These are phyloP conservation scores for Hypoxylon sp. DNA, from an alignment of 2,329 filamentous ascomycete species.

Conservation along the genomic window DNA sequence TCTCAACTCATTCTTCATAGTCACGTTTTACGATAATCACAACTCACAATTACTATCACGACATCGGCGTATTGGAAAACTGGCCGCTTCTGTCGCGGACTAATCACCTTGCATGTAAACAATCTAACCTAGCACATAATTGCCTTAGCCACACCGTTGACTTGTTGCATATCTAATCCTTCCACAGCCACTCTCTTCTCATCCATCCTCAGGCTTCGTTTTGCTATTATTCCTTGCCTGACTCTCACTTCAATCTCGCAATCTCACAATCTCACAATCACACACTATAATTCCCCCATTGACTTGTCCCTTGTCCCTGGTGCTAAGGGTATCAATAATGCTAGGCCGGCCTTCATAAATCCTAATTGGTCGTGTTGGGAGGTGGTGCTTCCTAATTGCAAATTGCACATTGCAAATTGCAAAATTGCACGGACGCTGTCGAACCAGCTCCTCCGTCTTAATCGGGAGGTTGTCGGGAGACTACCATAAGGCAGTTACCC, in stretches of 20 bases:
- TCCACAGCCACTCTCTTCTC: slow-evolving; percentile 14
- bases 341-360: slow-evolving; percentile 43
- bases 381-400: slow-evolving; percentile 37
- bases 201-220: slow-evolving; percentile 5
- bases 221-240: neutral
- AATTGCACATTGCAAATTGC: no score
- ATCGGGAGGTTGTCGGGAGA: slow-evolving; percentile 22
- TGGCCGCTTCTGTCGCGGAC: slow-evolving; percentile 7
- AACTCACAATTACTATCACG: slow-evolving; percentile 24
- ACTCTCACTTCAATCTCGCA: slow-evolving; percentile 9
- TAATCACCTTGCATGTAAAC: slow-evolving; percentile 32
- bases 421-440: slow-evolving; percentile 20
- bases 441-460: slow-evolving; percentile 9
- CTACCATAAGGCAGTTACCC: slow-evolving; percentile 19
- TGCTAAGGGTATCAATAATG: slow-evolving; percentile 43
- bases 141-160: slow-evolving; percentile 32
- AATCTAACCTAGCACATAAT: slow-evolving; percentile 27
- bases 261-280: no score
- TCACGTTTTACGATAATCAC: slow-evolving; percentile 30
- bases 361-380: slow-evolving; percentile 42
- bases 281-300: slow-evolving; percentile 11
- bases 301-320: slow-evolving; percentile 13
- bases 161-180: slow-evolving; percentile 39
- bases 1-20: slow-evolving; percentile 32
- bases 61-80: slow-evolving; percentile 9